Base-by-base conservation (phyloP, 495 filamentous ascomycete species). In the Staphylotrichum longicolle region DNA sequence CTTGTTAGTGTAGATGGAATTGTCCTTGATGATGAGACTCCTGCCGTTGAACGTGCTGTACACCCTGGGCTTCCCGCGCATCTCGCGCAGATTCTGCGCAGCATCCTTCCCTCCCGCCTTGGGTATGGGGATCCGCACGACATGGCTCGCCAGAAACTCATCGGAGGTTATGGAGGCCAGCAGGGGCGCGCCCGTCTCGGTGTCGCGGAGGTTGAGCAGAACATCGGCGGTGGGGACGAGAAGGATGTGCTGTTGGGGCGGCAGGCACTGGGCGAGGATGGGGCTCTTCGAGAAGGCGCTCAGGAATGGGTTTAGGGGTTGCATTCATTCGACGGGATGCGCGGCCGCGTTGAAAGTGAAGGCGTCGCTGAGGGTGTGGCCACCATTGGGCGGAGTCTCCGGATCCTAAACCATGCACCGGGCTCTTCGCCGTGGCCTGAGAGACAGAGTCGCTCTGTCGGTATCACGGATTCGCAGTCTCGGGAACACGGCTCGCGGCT, bases 271-370 rank as follows among this genome's bases (percentile, higher is more conserved):
- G 72, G 89, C 79, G 59, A 91, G 91, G 68, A 96, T 83, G 72
- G 90, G 84, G 82, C 91, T 97, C 80, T 91, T 90, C 83, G 96
- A 96, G 88, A 98, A 97, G 80, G 95, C 90, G 81, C 90, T 87
- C 71, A 99, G 84, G 77, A 96, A 96, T 72, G 95, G 94, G 77
- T 98, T 99, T 87, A 98, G 86, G 79, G 94, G 91, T 87, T 93
- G 93, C 93, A 98, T 97, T 90, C 93, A 75, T 67, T 73, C 72
- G 65, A 70, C 68, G 65, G 60, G 66, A 44, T 57, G 44, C 62
- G 64, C 62, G 57, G 58, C 65, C 63, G 63, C 59, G 61, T 63
- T 63, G 57, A 61, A 35, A 61, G 33, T 70, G 35, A 32, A 5
- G 52, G 48, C 61, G 41, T 63, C 32, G 49, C 37, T 37, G 42